Conservation (phyloP, 169 alveolate genomes). For the Fabrea salina region DNA sequence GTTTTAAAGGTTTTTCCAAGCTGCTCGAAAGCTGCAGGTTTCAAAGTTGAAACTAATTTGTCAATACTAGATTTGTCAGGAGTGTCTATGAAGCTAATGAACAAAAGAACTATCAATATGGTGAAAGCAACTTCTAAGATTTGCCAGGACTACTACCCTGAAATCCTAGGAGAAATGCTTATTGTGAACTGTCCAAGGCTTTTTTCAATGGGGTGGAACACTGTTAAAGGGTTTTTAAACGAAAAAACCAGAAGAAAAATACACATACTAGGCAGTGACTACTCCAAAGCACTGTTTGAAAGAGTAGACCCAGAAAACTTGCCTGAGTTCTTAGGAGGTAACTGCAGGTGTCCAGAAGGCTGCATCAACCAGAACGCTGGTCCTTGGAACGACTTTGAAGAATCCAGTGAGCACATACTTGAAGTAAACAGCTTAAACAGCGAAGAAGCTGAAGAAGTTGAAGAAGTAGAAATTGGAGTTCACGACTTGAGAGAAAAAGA, state of each 20-base stretch:
- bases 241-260: conserved; percentile 88
- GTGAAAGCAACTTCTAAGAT: conserved; percentile 67
- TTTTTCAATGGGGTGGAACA: conserved; percentile 88
- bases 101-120: conserved; percentile 63
- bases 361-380: conserved; percentile 48
- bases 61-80: conserved; percentile 70
- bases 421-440: no score
- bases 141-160: conserved; percentile 92
- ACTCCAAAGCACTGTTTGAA: conserved; percentile 63
- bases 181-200: conserved; percentile 88
- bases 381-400: conserved; percentile 73
- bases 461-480: no score
- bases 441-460: no score
- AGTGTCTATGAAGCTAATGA: conserved; percentile 60
- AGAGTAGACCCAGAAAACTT: conserved; percentile 65
- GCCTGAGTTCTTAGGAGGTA: conserved; percentile 79
- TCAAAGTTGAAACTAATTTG: conserved; percentile 57
- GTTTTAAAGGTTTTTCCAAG: conserved; percentile 67
- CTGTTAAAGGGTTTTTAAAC: conserved; percentile 86
- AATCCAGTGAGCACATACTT: no score
- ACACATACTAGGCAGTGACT: conserved; percentile 65
- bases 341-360: conserved; percentile 45
- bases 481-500: no score
- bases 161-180: conserved; percentile 86
- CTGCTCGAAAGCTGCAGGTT: conserved; percentile 64